Base-by-base conservation (phyloP, 208 protist species). In the Acanthamoeba triangularis region DNA sequence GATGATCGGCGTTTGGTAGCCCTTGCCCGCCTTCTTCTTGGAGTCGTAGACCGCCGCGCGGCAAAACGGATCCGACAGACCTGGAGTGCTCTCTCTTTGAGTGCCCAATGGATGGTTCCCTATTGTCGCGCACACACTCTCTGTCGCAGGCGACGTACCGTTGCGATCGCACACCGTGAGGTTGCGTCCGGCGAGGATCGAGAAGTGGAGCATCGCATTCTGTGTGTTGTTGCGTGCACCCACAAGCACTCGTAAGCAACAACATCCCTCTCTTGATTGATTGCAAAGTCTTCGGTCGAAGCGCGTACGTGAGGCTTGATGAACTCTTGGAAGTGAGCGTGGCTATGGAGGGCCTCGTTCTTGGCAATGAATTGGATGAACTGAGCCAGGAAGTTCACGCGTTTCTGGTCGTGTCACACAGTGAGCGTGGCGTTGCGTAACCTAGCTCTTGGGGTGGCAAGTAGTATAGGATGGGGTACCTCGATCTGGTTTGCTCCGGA, bases 1-100 rank as follows among this genome's bases (percentile, higher is more conserved):
- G 1, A 67, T 67, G 61, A 67, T 23, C 25, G 61, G 61, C 25
- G 61, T 67, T 23, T 67, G 61, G 61, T 67, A 67, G 61, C 61
- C 61, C 61, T 67, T 67, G 61, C 61, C 61, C 25, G 61, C 61
- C 61, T 67, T 67, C 61, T 67, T 67, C 61, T 67, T 67, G 25
- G 61, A 67, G 11, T 67, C 61, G 61, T 67, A 67, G 18, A 67
- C 61, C 61, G 61, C 61, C 6, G 28, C 61, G 16, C 61, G 61
- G 28, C 61, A 67, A n/a, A 67, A 67, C 25, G 61, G 61, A 30
- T 67, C 61, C 23, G 61, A 67, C 61, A 67, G 28, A 23, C 61
- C 61, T 67, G 61, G 11, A 11, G 5, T 47, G 41, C 5, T 47
- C 41, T 11, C 41, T 11, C 23, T 3, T 3, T 16, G 11, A 61